Percentiles rank a stretch among this genome's conserved stretches.
These are phyloP conservation scores for Rhodocollybia butyracea DNA, from an alignment of 768 basidiomycete genomes.

Conservation along the genomic window DNA sequence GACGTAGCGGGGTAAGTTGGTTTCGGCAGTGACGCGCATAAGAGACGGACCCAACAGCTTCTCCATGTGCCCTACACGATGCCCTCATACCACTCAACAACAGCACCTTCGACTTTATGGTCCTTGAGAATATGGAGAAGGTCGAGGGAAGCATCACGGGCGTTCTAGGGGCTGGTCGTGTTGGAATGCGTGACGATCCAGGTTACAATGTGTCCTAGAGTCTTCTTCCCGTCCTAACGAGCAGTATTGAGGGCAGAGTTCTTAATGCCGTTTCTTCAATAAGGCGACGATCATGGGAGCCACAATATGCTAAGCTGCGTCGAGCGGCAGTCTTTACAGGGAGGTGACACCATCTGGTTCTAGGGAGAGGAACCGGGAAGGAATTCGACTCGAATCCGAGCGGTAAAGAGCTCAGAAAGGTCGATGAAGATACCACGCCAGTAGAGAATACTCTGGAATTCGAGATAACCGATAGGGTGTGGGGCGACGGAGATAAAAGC, in stretches of 20 bases:
- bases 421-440: conserved; percentile 33
- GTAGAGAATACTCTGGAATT: conserved; percentile 24
- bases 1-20: neutral
- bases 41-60: neutral
- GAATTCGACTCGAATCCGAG: conserved; percentile 20
- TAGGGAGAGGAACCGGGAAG: neutral
- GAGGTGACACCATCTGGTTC: neutral
- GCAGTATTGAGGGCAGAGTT: neutral
- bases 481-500: neutral
- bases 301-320: neutral
- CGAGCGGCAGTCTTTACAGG: neutral
- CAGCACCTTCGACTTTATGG: neutral
- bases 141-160: neutral
- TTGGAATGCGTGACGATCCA: neutral
- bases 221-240: neutral
- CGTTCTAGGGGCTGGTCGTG: neutral
- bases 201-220: neutral
- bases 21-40: neutral
- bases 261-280: neutral
- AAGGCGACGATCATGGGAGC: neutral
- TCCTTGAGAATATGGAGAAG: neutral
- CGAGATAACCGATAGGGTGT: conserved; percentile 19
- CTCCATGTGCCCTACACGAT: too few relatives aligned
- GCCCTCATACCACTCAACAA: neutral
- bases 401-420: conserved; percentile 33